These are phyloP conservation scores for Suhomyces wounanorum DNA, from an alignment of 1,139 yeast species.

Conservation along the genomic window DNA sequence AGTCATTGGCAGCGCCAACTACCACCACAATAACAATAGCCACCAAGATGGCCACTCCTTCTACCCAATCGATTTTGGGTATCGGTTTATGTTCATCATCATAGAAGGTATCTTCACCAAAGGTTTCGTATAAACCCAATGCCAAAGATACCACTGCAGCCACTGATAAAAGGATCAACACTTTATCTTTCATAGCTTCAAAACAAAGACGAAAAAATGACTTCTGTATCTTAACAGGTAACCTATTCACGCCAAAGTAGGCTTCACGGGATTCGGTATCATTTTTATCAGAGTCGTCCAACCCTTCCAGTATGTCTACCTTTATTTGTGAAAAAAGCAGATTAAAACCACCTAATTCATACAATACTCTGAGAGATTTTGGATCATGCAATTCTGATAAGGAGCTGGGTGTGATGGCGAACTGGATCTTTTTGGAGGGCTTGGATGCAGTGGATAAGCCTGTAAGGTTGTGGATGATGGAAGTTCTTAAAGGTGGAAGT, in stretches of 20 bases:
- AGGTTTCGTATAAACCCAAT: constrained; percentile 87
- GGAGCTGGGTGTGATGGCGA: constrained; percentile 26
- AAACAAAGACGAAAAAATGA: constrained; percentile 67
- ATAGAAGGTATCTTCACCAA: constrained; percentile 76
- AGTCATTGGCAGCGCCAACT: constrained; percentile 94
- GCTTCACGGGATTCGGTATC: constrained; percentile 39
- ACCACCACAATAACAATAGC: constrained; percentile 89
- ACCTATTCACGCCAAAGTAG: constrained; percentile 63
- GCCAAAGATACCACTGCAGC: constrained; percentile 92
- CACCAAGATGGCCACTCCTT: constrained; percentile 94
- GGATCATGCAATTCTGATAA: constrained; percentile 54
- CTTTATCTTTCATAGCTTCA: constrained; percentile 90
- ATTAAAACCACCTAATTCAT: constrained; percentile 46
- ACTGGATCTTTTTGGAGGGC: constrained; percentile 5
- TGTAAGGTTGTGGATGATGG: constrained; percentile 10
- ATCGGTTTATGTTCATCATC: constrained; percentile 74
- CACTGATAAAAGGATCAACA: constrained; percentile 74
- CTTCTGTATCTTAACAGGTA: constrained; percentile 72
- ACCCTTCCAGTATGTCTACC: constrained; percentile 48
- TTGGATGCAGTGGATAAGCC: constrained; percentile 8
- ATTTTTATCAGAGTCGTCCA: constrained; percentile 31
- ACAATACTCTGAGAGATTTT: constrained; percentile 44
- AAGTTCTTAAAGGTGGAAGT: constrained; percentile 3
- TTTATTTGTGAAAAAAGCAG: constrained; percentile 30
- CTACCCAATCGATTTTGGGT: constrained; percentile 95